These are phyloP conservation scores for Pilasporangium apinafurcum DNA, from an alignment of 352 stramenopile species.

Conservation along the genomic window DNA sequence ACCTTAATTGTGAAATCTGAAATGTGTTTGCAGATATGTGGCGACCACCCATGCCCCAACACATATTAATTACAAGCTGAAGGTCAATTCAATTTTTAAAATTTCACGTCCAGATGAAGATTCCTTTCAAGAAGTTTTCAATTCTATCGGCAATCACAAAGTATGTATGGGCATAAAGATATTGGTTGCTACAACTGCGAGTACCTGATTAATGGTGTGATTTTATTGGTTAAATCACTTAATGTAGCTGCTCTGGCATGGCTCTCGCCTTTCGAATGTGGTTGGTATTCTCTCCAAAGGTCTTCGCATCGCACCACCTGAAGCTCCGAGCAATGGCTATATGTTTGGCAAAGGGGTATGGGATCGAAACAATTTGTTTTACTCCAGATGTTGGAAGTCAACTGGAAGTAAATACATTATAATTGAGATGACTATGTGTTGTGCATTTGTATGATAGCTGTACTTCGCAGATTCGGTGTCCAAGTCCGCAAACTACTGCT, in stretches of 20 bases:
- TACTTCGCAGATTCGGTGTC: constrained; percentile 84
- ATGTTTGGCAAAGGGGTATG: constrained; percentile 84
- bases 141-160: constrained; percentile 46
- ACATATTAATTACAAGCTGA: constrained; percentile 30
- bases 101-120: constrained; percentile 38
- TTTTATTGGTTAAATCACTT: constrained; percentile 6
- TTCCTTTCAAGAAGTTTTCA: constrained; percentile 21
- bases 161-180: too few species aligned
- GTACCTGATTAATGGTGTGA: too few species aligned
- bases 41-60: constrained; percentile 50
- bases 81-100: constrained; percentile 48
- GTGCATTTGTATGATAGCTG: constrained; percentile 24
- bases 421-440: not conserved
- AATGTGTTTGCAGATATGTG: constrained; percentile 31
- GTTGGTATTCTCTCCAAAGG: constrained; percentile 76
- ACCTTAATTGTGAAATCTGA: too few species aligned
- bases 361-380: too few species aligned
- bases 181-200: too few species aligned
- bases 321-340: constrained; percentile 74
- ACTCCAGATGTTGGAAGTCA: not conserved
- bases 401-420: not conserved
- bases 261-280: constrained; percentile 71
- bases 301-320: constrained; percentile 70
- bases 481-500: constrained; percentile 85
- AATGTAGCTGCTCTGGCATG: constrained; percentile 77